Evolutionary conservation across 2,329 filamentous ascomycete genomes (phyloP).

Genomic region (Aspergillus ochraceoroseus): DNA sequence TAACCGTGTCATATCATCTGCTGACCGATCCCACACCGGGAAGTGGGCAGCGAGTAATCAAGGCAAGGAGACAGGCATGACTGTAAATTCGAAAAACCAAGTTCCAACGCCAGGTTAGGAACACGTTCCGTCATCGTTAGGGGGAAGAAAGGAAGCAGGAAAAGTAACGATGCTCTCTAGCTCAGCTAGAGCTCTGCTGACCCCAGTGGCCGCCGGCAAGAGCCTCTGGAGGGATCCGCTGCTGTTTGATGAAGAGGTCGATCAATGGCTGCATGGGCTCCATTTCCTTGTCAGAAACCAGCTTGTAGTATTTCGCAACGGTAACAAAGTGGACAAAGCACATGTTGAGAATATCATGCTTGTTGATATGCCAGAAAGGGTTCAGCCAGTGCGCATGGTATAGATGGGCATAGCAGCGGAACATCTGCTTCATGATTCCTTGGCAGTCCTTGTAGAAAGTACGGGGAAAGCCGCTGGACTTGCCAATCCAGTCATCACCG

Average conservation of each 20-base stretch:
- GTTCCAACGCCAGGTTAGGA: conserved; percentile 36
- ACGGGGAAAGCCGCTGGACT: conserved; percentile 84
- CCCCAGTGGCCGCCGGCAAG: conserved; percentile 42
- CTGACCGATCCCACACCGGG: conserved; percentile 18
- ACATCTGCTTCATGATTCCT: conserved; percentile 95
- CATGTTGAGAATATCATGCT: conserved; percentile 69
- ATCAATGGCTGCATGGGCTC: conserved; percentile 95
- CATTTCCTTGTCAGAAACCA: conserved; percentile 82
- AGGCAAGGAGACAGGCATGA: conserved; percentile 13
- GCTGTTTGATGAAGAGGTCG: conserved; percentile 84
- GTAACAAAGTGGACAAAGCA: conserved; percentile 82
- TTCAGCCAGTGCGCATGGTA: conserved; percentile 94
- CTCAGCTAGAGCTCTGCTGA: conserved; percentile 34
- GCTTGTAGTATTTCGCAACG: conserved; percentile 72
- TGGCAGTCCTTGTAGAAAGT: conserved; percentile 88
- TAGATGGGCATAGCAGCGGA: conserved; percentile 94
- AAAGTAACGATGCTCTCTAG: conserved; percentile 14
- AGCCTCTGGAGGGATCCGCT: conserved; percentile 71
- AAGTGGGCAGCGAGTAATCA: conserved; percentile 8
- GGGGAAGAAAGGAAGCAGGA: conserved; percentile 13
- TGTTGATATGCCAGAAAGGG: conserved; percentile 75
- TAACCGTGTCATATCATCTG: conserved; percentile 23
- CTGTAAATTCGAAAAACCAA: conserved; percentile 23
- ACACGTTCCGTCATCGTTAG: conserved; percentile 25
- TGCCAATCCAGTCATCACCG: conserved; percentile 76